Base-by-base conservation (phyloP, 352 stramenopile genomes). In the Phytophthora multivora region DNA sequence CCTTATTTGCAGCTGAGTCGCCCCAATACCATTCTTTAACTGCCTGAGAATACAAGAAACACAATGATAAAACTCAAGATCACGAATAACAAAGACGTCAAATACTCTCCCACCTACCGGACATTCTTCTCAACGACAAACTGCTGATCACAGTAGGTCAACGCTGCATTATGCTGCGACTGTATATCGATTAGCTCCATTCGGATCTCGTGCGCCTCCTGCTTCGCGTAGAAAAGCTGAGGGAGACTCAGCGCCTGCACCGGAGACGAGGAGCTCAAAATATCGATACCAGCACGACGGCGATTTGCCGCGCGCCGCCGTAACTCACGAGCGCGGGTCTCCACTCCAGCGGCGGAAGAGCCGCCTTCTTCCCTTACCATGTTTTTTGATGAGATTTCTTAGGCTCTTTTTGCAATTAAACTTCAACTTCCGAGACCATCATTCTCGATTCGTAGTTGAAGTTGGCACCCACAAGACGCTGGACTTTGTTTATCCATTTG, bases 111-210 rank as follows among this genome's bases (percentile, higher is more conserved):
- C n/a, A 13, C 35, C 26, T 73, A 84, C 69, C 78, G 68, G 21
- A 89, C 71, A 18, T 71, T 77, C 4, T 71, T 76, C 52, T 92
- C 79, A 5, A 80, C 45, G 5, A 65, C 67, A 39, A 90, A 86
- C 48, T 92, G 81, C 38, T 82, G 73, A 21, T 86, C 79, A 4
- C 74, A 88, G 19, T 64, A 85, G 5, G 53, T 69, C 9, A 90
- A 62, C 0, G 71, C 66, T 13, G 63, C 63, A 11, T 75, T 63
- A 13, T 87, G 68, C 31, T 77, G 67, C 5, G 77, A 66, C 15
- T 90, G 64, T 6, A 73, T 59, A 35, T 85, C 81, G 25, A 88
- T 55, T 11, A 92, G 63, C 1, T 83, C 69, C 71, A 85, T 75
- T 39, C 83, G 75, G 19, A 87, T 72, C 1, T 60, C 69, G 5